phyloP scores from a whole-genome alignment of 495 filamentous ascomycete species.

The Trichocladium antarcticum region DNA sequence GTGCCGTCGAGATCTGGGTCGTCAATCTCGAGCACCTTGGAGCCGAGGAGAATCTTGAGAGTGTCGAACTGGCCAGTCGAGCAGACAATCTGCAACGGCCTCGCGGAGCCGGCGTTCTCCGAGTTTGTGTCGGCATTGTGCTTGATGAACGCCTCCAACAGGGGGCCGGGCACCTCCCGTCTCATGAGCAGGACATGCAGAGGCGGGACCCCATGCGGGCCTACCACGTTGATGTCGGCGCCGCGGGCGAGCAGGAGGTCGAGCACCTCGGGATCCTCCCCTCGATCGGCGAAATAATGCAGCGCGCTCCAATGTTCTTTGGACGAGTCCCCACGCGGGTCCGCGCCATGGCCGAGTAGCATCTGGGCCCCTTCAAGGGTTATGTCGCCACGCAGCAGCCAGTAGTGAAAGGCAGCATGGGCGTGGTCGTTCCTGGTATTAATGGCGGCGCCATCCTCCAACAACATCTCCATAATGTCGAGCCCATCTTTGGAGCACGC shows the following conservation, averaged over 20 bases:
- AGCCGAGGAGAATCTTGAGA: constrained; percentile 10
- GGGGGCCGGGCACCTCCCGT: background rate
- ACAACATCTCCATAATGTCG: constrained; percentile 39
- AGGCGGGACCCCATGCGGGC: background rate
- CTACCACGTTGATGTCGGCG: constrained; percentile 9
- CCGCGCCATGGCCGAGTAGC: constrained; percentile 8
- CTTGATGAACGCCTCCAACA: constrained; percentile 13
- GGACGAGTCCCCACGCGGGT: background rate
- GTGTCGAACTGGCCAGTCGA: constrained; percentile 2
- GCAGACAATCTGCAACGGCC: constrained; percentile 7
- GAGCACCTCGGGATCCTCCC: constrained; percentile 3
- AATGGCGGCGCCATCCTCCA: constrained; percentile 39
- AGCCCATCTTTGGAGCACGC: constrained; percentile 26
- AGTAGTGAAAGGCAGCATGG: background rate
- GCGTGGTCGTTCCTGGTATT: constrained; percentile 15
- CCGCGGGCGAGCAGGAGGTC: constrained; percentile 10
- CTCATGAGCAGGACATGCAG: constrained; percentile 7
- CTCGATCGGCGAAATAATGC: constrained; percentile 6
- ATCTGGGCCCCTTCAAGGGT: background rate
- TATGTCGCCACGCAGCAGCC: background rate
- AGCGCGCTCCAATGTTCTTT: background rate
- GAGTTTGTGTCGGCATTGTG: constrained; percentile 8
- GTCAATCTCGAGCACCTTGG: constrained; percentile 12
- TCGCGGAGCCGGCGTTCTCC: constrained; percentile 3
- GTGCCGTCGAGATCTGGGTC: constrained; percentile 14